Conservation (phyloP, 305 asterid species). For the Euphrasia arctica region DNA sequence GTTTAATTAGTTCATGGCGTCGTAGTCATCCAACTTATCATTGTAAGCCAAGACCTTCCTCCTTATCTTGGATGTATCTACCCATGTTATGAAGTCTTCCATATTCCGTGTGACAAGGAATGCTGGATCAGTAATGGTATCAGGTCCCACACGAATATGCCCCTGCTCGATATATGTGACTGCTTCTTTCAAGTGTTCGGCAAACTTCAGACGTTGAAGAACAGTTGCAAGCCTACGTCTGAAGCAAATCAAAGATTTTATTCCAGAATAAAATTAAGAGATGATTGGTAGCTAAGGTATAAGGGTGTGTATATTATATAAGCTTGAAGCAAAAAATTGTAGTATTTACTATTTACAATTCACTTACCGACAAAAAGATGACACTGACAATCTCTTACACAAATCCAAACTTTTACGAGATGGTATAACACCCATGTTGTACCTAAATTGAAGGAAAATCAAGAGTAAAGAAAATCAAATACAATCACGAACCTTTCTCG, state of each 20-base stretch:
- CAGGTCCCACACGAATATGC: conserved; percentile 95
- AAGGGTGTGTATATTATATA: not conserved
- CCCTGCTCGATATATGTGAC: conserved; percentile 92
- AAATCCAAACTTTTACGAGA: conserved; percentile 82
- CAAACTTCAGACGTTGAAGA: conserved; percentile 68
- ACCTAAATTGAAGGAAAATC: conserved; percentile 46
- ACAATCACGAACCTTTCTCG: conserved; percentile 8
- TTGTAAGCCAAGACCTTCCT: conserved; percentile 87
- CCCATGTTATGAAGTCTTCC: conserved; percentile 98
- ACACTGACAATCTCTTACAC: conserved; percentile 81
- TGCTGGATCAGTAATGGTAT: conserved; percentile 78
- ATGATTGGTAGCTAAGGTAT: no score
- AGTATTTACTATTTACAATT: conserved; percentile 4
- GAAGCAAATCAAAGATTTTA: conserved; percentile 23
- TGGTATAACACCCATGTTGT: conserved; percentile 90
- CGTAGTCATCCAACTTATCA: conserved; percentile 86
- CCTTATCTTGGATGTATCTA: conserved; percentile 87
- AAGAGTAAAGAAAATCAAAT: not conserved
- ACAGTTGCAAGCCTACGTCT: conserved; percentile 87
- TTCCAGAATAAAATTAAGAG: not conserved
- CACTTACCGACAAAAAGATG: conserved; percentile 82
- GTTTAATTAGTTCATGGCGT: conserved; percentile 54
- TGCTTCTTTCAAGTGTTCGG: conserved; percentile 92
- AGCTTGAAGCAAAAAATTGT: conserved; percentile 1
- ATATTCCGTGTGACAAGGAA: conserved; percentile 84